Evolutionary conservation across 2,329 filamentous ascomycete species (phyloP), one percentile per base, ranked within the genome.

Genomic region (Fusarium circinatum): DNA sequence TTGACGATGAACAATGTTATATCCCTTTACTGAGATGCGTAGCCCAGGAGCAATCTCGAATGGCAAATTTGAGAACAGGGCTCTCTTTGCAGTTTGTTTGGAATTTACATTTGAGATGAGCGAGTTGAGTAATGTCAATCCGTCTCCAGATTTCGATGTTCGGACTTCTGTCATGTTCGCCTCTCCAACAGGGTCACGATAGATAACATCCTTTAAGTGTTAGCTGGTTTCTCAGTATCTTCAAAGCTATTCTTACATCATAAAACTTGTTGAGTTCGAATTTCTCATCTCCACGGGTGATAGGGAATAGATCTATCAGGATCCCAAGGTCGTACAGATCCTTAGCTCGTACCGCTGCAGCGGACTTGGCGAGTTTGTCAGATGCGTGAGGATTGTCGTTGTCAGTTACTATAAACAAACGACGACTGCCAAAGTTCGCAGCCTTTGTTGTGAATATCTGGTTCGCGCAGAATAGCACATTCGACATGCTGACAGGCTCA

Each of bases 391-490:
- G 96, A 73, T 95, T 89, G 80, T 98, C 96, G 73, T 97, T 94
- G 81, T 98, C 95, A 0, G 96, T 98, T 63, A 99, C 94, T 72
- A 99, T 90, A 83, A 99, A 99, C n/a, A 99, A 84, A 39, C 96
- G 90, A 69, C 96, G 88, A 11, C 96, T 98, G 8, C 94, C 92
- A 81, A 98, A 98, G 79, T 98, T 98, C 24, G 96, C 91, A 1
- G 96, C 95, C 80, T 93, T 97, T 7, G 94, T 98, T 3, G 95
- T 98, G 80, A 99, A 98, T 58, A 98, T 93, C 79, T 98, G 95
- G 75, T 98, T 98, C 42, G 95, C 96, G 77, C 95, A 97, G 80
- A 98, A 98, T 4, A 99, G 87, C 6, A 99, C 88, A 77, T 95
- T 97, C 15, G 94, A 90, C 92, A 99, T 97, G 39, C 91, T 91